Evolutionary conservation across 2,329 filamentous ascomycete genomes (phyloP).

Genomic region (Didymosphaeria variabile): DNA sequence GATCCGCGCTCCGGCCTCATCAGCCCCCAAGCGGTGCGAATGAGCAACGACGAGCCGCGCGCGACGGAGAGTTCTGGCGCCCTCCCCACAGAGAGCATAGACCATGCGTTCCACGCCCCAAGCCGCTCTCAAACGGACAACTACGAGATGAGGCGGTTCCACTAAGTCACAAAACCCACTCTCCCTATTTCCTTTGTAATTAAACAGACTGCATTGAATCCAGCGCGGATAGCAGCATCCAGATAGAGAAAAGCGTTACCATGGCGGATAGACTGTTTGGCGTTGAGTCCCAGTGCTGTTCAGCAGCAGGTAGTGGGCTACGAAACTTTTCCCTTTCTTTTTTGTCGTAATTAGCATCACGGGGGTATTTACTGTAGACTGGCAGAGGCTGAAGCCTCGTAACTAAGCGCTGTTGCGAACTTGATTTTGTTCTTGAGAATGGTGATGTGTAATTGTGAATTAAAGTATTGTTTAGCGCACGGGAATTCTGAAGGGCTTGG

Average conservation of each 20-base stretch:
- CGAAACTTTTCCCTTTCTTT: neutral
- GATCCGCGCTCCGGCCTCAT: constrained; percentile 47
- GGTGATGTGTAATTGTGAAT: neutral
- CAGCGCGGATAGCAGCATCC: neutral
- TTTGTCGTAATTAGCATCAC: constrained; percentile 4
- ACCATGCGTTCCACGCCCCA: constrained; percentile 34
- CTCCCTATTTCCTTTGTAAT: neutral
- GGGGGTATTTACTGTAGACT: neutral
- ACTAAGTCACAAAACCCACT: constrained; percentile 15
- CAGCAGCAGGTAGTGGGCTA: neutral
- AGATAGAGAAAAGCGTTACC: neutral
- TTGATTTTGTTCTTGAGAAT: neutral
- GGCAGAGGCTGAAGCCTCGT: neutral
- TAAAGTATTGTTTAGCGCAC: neutral
- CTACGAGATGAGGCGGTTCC: constrained; percentile 45
- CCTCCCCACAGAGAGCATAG: constrained; percentile 32
- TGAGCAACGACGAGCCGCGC: constrained; percentile 30
- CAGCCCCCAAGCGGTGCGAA: constrained; percentile 41
- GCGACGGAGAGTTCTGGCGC: constrained; percentile 36
- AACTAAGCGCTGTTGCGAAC: neutral
- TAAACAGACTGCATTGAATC: no score
- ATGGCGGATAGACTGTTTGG: constrained; percentile 2
- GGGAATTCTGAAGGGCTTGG: no score
- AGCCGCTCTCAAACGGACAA: constrained; percentile 40
- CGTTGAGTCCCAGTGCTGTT: constrained; percentile 8